Conservation (phyloP, 306 rosid genomes). For the Boehmeria nivea region DNA sequence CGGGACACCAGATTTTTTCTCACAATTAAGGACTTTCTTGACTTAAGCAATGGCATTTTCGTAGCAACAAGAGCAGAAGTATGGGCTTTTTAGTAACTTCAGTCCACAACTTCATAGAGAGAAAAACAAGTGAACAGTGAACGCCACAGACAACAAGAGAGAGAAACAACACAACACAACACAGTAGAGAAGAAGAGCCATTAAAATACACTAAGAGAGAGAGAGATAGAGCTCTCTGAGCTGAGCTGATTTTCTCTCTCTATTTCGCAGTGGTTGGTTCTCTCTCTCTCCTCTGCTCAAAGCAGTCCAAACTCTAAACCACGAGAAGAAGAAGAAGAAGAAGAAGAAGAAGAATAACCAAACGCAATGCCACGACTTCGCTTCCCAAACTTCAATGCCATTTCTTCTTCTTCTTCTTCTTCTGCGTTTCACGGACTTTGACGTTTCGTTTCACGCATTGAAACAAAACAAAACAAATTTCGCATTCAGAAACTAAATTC, state of each 20-base stretch:
- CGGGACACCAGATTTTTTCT: no score
- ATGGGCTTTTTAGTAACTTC: no score
- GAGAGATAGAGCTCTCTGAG: constrained; percentile 5
- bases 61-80: no score
- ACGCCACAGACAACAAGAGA: no score
- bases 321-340: constrained; percentile 13
- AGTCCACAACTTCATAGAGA: no score
- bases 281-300: constrained; percentile 8
- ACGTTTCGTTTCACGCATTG: constrained; percentile 23
- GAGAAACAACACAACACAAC: constrained; percentile 9
- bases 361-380: constrained; percentile 70
- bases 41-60: no score
- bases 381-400: constrained; percentile 32
- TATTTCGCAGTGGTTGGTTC: background rate
- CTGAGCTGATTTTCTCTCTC: constrained; percentile 2
- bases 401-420: constrained; percentile 1
- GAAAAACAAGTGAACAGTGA: no score
- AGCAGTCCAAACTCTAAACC: constrained; percentile 25
- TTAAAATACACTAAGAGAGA: constrained; percentile 31
- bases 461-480: background rate
- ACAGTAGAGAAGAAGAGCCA: background rate
- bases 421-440: constrained; percentile 20
- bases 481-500: background rate
- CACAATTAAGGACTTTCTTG: no score
- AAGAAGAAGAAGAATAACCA: constrained; percentile 13